Percentiles rank a stretch among this genome's conserved stretches.
phyloP scores from a whole-genome alignment of 164 flowering plant genomes.

The Protea cynaroides region DNA sequence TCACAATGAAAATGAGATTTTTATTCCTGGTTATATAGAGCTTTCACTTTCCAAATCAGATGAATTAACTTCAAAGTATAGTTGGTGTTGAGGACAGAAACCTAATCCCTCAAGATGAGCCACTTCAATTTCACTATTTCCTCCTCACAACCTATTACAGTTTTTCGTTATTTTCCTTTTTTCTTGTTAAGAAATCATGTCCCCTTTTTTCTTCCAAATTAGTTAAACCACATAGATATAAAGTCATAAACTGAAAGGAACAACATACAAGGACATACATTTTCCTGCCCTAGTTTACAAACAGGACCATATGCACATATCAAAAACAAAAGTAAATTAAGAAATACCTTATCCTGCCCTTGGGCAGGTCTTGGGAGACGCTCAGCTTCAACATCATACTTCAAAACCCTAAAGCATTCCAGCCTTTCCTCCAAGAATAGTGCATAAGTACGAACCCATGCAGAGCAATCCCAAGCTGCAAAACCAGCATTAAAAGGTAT shows the following conservation, averaged over 20 bases:
- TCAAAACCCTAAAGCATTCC: conserved; percentile 80
- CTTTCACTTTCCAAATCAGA: too few species aligned
- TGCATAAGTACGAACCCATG: conserved; percentile 97
- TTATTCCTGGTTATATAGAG: too few species aligned
- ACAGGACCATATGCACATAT: neutral
- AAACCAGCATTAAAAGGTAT: conserved; percentile 3
- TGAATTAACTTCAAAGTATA: too few species aligned
- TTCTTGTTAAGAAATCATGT: too few species aligned
- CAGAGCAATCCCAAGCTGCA: conserved; percentile 99
- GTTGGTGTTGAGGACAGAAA: too few species aligned
- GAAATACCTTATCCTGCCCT: conserved; percentile 76
- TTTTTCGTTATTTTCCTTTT: neutral
- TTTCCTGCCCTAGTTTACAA: neutral
- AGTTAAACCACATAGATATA: too few species aligned
- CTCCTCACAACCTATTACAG: neutral
- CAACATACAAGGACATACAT: neutral
- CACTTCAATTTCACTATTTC: too few species aligned
- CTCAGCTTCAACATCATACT: conserved; percentile 95
- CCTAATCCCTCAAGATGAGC: too few species aligned
- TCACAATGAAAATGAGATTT: too few species aligned
- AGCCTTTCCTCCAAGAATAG: conserved; percentile 90
- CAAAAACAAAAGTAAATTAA: neutral
- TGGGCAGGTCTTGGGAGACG: conserved; percentile 72
- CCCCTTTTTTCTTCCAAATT: too few species aligned
- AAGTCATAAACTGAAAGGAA: neutral